Base-by-base conservation (phyloP, 208 protist species). In the Leishmania lainsoni region DNA sequence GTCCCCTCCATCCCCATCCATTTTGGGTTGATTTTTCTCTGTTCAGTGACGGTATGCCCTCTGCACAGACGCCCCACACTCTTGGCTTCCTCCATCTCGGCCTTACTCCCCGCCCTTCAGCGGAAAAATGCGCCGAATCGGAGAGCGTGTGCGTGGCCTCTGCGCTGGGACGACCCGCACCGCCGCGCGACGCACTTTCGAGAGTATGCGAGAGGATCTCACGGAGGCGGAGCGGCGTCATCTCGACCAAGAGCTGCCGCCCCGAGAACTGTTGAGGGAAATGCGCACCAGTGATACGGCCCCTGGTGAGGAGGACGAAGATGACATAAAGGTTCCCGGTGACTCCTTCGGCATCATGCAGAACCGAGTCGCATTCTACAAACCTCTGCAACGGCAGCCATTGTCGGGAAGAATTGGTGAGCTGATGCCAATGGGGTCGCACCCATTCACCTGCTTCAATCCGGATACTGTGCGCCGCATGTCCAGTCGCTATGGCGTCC, bases 301-400 rank as follows among this genome's bases (percentile, higher is more conserved):
- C 0, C 89, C 89, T 0, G 86, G 80, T 32, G 93, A 89, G 17
- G 83, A 82, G 17, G 83, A 84, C 26, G 91, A 92, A 56, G 84
- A 87, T 10, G 83, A 87, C 35, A 83, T 94, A 9, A 89, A 83
- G 17, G 87, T 96, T 14, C 93, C 94, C 0, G 94, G 94, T 65
- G 94, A 97, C 76, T 94, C 93, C 16, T 97, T 96, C 76, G 94
- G 94, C 22, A 96, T 97, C 81, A 95, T 96, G 91, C 90, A 89
- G 58, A 96, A 95, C 76, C 93, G 94, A 32, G 85, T 93, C 58
- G 79, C 78, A 6, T 97, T 97, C 75, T 95, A 96, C 87, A 77
- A 86, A n/a, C 94, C 94, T 29, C 80, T 97, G 48, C 78, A 88
- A 32, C 91, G 94, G 8, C 70, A 84, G 20, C 16, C 71, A 6